Evolutionary conservation across 371 early-diverging fungal species (phyloP).

Genomic region (Nematocida parisii): DNA sequence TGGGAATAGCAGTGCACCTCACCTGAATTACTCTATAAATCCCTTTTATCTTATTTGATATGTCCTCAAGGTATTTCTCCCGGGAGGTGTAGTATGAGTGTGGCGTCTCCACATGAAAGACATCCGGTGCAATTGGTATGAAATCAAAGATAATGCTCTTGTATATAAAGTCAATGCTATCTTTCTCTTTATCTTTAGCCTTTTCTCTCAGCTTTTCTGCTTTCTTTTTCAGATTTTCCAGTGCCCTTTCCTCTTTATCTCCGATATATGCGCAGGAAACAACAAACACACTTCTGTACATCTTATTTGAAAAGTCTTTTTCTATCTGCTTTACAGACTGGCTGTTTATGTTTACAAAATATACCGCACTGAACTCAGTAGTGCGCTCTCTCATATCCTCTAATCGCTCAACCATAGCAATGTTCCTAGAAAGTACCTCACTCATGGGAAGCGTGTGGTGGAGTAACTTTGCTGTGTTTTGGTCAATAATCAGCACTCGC

Average conservation of each 20-base stretch:
- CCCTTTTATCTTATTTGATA: conserved; percentile 25
- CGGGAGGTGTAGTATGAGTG: conserved; percentile 23
- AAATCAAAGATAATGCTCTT: conserved; percentile 50
- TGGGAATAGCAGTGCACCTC: conserved; percentile 28
- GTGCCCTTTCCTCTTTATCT: conserved; percentile 1
- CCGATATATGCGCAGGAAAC: conserved; percentile 13
- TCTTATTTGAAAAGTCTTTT: conserved; percentile 60
- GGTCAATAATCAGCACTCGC: conserved; percentile 67
- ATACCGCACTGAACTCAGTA: conserved; percentile 67
- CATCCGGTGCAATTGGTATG: conserved; percentile 20
- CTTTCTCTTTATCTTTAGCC: conserved; percentile 4
- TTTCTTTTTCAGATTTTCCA: conserved; percentile 22
- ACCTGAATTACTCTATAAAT: conserved; percentile 10
- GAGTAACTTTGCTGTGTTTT: conserved; percentile 64
- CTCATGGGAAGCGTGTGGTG: conserved; percentile 64
- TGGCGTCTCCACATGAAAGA: conserved; percentile 27
- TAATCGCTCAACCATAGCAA: conserved; percentile 61
- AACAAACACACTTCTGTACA: conserved; percentile 59
- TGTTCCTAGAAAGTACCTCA: conserved; percentile 66
- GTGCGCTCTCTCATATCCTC: conserved; percentile 52
- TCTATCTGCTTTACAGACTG: conserved; percentile 60
- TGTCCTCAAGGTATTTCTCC: conserved; percentile 3
- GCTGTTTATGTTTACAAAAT: conserved; percentile 61
- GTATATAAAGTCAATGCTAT: conserved; percentile 19
- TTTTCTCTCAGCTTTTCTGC: conserved; percentile 48